These are phyloP conservation scores for Fusarium sp. DNA, from an alignment of 2,329 filamentous ascomycete genomes.

Conservation along the genomic window DNA sequence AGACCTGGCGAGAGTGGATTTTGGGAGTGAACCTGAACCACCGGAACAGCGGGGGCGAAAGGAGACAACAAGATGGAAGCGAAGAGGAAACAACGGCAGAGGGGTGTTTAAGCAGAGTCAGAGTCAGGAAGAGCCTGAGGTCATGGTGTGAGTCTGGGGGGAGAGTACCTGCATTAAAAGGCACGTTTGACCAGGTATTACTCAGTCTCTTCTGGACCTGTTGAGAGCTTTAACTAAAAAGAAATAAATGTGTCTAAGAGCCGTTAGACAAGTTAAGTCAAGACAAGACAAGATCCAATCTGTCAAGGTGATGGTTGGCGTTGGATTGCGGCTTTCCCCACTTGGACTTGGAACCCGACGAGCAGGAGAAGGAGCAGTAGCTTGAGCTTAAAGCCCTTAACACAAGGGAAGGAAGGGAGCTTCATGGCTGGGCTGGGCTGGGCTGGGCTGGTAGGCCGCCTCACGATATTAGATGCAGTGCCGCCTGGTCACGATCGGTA, in stretches of 20 bases:
- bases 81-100: constrained; percentile 44
- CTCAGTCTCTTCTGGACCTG: constrained; percentile 28
- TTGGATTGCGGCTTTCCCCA: constrained; percentile 44
- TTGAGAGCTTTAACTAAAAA: constrained; percentile 35
- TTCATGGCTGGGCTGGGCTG: constrained; percentile 25
- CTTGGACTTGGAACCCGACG: constrained; percentile 29
- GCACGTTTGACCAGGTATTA: constrained; percentile 35
- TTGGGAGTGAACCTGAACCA: constrained; percentile 38
- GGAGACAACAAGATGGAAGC: constrained; percentile 44
- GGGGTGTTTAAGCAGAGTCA: constrained; percentile 47
- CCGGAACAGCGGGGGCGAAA: constrained; percentile 43
- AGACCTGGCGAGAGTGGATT: constrained; percentile 45
- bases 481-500: constrained; percentile 36
- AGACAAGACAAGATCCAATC: not conserved
- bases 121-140: constrained; percentile 45
- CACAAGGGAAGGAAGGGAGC: constrained; percentile 33
- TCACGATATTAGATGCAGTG: constrained; percentile 39
- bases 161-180: constrained; percentile 50
- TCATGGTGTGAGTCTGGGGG: constrained; percentile 47
- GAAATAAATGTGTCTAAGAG: constrained; percentile 21
- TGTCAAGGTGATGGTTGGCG: constrained; percentile 41
- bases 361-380: not conserved
- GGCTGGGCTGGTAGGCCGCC: constrained; percentile 32
- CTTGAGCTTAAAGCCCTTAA: constrained; percentile 38
- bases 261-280: constrained; percentile 25